Base-by-base conservation (phyloP, 129 eudicot genomes). In the Helichrysum umbraculigerum region DNA sequence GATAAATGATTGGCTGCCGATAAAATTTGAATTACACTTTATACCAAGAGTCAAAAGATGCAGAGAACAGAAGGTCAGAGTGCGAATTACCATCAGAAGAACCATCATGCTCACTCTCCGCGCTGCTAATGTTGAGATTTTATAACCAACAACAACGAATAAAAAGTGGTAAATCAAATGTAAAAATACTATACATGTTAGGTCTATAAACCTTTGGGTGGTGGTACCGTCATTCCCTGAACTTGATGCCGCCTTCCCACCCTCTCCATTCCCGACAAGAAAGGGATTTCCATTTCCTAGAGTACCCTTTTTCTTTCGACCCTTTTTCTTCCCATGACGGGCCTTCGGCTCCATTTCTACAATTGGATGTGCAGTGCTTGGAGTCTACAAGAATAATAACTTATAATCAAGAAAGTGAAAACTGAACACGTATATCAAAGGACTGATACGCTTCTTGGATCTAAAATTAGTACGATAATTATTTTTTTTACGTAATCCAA, bases 1-100 rank as follows among this genome's bases (percentile, higher is more conserved):
- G 22, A 57, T 57, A 19, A n/a, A 57, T 21, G 89, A 74, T 76
- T 85, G 56, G 90, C 95, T 70, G 88, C 88, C 86, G 62, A 68
- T 71, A 65, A 20, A 61, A 61, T 28, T 25, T 9, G 29, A 61
- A 61, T 22, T 28, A 61, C 54, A 61, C 17, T 11, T 28, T 7
- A 28, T 61, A 11, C 29, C 28, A 28, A 61, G 17, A 25, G 67
- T 61, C 37, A 12, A 28, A 28, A 19, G 29, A 56, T n/a, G 17
- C 9, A 61, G 34, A 61, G 66, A 61, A 61, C 12, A 61, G 4
- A 12, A 9, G 7, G 16, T 61, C 16, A 12, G 4, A 11, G 17
- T 61, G 67, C 4, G 19, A 77, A 61, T 61, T 16, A 41, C 67
- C 67, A 61, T 61, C 37, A 28, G 67, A 22, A 61, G 37, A 61